These are phyloP conservation scores for Zygoascus ofunaensis DNA, from an alignment of 805 yeast species.

Conservation along the genomic window DNA sequence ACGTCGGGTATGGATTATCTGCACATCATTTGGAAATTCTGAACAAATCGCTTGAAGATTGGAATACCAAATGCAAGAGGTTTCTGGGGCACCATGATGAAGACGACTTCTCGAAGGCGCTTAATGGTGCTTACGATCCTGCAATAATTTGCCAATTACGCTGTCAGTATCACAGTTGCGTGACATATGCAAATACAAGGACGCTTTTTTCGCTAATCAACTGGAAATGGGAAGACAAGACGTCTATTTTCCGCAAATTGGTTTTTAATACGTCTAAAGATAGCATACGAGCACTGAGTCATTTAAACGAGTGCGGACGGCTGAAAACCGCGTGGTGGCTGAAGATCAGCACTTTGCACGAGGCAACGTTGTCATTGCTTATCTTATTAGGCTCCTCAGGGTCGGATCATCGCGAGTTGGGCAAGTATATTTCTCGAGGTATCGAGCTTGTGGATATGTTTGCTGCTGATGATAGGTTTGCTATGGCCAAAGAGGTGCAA, in stretches of 20 bases:
- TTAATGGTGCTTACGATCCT: constrained; percentile 15
- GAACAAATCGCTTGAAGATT: constrained; percentile 10
- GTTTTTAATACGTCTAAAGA: constrained; percentile 7
- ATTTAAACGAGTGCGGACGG: constrained; percentile 13
- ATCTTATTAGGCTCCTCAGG: constrained; percentile 34
- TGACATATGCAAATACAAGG: constrained; percentile 8
- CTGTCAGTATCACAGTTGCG: constrained; percentile 14
- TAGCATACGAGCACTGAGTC: constrained; percentile 5
- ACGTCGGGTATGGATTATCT: constrained; percentile 13
- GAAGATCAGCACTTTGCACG: constrained; percentile 37
- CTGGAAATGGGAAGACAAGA: constrained; percentile 6
- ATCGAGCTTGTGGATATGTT: constrained; percentile 14
- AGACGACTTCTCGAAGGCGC: constrained; percentile 14
- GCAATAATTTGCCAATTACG: constrained; percentile 15
- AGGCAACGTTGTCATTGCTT: constrained; percentile 29
- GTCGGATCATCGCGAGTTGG: constrained; percentile 13
- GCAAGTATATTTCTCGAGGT: constrained; percentile 13
- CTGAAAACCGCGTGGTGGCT: constrained; percentile 37
- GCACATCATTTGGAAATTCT: constrained; percentile 8
- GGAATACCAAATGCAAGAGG: constrained; percentile 15
- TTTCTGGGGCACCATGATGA: constrained; percentile 23
- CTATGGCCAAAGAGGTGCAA: constrained; percentile 50
- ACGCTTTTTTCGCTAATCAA: constrained; percentile 11
- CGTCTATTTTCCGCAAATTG: constrained; percentile 4
- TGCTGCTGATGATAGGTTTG: constrained; percentile 19